Conservation (phyloP, 192 early-diverging fungal species). For the Gigaspora rosea region DNA sequence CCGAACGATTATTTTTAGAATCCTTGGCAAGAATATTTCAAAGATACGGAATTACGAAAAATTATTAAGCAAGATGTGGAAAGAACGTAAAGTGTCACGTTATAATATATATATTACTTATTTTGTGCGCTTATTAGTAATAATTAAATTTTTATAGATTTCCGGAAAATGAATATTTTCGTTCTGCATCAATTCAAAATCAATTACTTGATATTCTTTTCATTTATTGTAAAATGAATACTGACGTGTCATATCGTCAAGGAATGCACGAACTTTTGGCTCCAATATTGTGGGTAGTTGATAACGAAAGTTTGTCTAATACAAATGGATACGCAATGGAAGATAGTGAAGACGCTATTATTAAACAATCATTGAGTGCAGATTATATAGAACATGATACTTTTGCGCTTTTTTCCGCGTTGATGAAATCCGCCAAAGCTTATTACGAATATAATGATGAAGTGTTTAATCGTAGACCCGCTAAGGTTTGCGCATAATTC, state of each 20-base stretch:
- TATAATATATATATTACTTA: neutral
- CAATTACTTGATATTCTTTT: slow-evolving; percentile 82
- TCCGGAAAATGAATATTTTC: slow-evolving; percentile 86
- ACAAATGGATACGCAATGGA: slow-evolving; percentile 3
- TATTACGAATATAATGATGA: slow-evolving; percentile 87
- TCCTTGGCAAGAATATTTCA: slow-evolving; percentile 93
- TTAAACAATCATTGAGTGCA: slow-evolving; percentile 61
- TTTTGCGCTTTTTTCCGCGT: slow-evolving; percentile 73
- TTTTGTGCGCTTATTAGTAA: neutral
- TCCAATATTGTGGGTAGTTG: slow-evolving; percentile 76
- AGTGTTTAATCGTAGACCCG: slow-evolving; percentile 36
- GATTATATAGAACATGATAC: slow-evolving; percentile 88
- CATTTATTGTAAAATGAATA: slow-evolving; percentile 88
- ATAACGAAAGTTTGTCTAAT: slow-evolving; percentile 58
- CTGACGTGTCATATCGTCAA: slow-evolving; percentile 90
- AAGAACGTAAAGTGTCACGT: slow-evolving; percentile 66
- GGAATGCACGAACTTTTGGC: slow-evolving; percentile 98
- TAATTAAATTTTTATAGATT: slow-evolving; percentile 57
- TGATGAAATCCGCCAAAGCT: slow-evolving; percentile 78
- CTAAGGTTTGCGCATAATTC: slow-evolving; percentile 32
- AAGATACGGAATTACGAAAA: slow-evolving; percentile 80
- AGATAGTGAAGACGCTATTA: slow-evolving; percentile 40
- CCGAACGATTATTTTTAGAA: slow-evolving; percentile 52
- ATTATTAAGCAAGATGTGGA: slow-evolving; percentile 91
- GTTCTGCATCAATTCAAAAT: slow-evolving; percentile 60